Percentiles rank a stretch among this genome's conserved stretches.
Evolutionary conservation across 2,329 filamentous ascomycete species (phyloP).

Genomic region (Ascochyta viciae-villosae): DNA sequence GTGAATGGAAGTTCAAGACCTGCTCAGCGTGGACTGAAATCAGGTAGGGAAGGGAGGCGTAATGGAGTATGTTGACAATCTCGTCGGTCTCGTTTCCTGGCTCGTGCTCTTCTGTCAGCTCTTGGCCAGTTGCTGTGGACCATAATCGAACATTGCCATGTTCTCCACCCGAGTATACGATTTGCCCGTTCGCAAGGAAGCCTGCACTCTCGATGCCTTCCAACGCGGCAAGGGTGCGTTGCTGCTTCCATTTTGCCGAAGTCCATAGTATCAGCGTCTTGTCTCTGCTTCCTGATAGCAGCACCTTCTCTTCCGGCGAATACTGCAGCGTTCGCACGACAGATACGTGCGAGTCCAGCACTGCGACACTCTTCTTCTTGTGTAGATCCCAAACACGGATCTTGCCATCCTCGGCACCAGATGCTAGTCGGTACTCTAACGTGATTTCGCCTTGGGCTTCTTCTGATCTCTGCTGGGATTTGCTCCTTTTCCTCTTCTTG

Average conservation of each 20-base stretch:
- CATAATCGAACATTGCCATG: slow-evolving; percentile 85
- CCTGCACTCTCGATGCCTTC: slow-evolving; percentile 86
- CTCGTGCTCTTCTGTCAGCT: slow-evolving; percentile 78
- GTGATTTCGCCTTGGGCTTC: slow-evolving; percentile 55
- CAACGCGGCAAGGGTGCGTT: slow-evolving; percentile 80
- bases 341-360: slow-evolving; percentile 90
- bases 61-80: slow-evolving; percentile 75
- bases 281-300: slow-evolving; percentile 88
- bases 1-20: slow-evolving; percentile 78
- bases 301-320: slow-evolving; percentile 72
- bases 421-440: slow-evolving; percentile 79
- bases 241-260: slow-evolving; percentile 80
- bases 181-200: slow-evolving; percentile 73
- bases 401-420: slow-evolving; percentile 92
- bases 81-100: slow-evolving; percentile 65
- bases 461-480: slow-evolving; percentile 53
- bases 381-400: slow-evolving; percentile 90
- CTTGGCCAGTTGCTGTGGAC: slow-evolving; percentile 77
- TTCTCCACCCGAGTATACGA: slow-evolving; percentile 85
- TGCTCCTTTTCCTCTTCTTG: slow-evolving; percentile 51
- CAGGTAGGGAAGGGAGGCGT: slow-evolving; percentile 70
- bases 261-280: slow-evolving; percentile 96
- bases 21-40: slow-evolving; percentile 89
- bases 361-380: slow-evolving; percentile 77
- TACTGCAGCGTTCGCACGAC: slow-evolving; percentile 90